Evolutionary conservation across 1,284 basidiomycete genomes (phyloP), one percentile per base, ranked within the genome.

Genomic region (Tilletia caries): DNA sequence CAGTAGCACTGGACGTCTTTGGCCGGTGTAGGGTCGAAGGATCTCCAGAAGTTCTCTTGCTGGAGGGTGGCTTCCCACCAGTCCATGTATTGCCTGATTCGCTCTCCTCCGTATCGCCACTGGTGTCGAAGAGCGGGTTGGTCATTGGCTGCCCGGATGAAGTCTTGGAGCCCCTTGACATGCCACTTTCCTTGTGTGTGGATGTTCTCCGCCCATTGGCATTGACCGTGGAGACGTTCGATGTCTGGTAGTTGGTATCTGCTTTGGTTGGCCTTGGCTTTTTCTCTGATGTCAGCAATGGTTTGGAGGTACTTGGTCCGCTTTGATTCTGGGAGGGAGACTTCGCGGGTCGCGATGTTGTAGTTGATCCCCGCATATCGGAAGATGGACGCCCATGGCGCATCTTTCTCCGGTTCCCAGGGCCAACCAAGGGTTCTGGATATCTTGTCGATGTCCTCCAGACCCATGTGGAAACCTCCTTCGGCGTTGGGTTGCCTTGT

Each of bases 321-420:
- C 20, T 50, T 50, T 6, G 15, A 18, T 25, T 50, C 8, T n/a
- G 46, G 46, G 5, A 50, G 46, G 4, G 46, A 50, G 46, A 50
- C 46, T n/a, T 50, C 46, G 5, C 46, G 46, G 46, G 46, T 50
- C 6, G 46, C 46, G 46, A 50, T 50, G 46, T 50, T 50, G 46
- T 50, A 50, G 5, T 6, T 5, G 46, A 50, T 50, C 6, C 46
- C 46, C 4, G 20, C 46, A 18, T 50, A 50, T 5, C 20, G 6
- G 46, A 50, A 50, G 46, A 50, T 50, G 46, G 20, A n/a, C 5
- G 46, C 5, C 46, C 46, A 50, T n/a, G 46, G 46, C 23, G 6
- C 46, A 25, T 50, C 46, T 25, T 50, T 50, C 5, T 50, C 23
- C 20, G 46, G 46, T 50, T 50, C 46, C 46, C 46, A 50, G 46